Evolutionary conservation across 768 basidiomycete species (phyloP), one percentile per base, ranked within the genome.

Genomic region (Suillus clintonianus): DNA sequence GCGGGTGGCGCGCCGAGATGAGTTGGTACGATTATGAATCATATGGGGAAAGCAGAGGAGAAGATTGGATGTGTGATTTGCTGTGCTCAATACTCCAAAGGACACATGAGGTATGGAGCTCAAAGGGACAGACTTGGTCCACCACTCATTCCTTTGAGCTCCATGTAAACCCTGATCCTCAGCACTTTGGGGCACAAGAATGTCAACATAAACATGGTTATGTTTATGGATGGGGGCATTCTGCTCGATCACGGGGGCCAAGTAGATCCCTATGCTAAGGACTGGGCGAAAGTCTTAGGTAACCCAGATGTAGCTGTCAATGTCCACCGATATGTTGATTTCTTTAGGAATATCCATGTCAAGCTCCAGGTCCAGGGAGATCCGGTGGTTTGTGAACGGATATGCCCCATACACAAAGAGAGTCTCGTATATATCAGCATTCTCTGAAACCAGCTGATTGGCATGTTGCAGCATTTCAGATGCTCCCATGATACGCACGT

Each of bases 271-370:
- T 47, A 47, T 2, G n/a, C 45, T 47, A 11, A 47, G 45, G 5
- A 11, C 45, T 2, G 45, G 5, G 17, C 2, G 7, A 30, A 36
- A 19, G 22, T 34, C 3, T 42, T 9, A 8, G 11, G 63, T 70
- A 0, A 68, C 63, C 70, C 70, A 71, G 5, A 71, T 65, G 10
- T 70, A 41, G 19, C 69, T 71, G 30, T 70, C 65, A 0, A 71
- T 61, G 15, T 68, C 67, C 2, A 66, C n/a, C 0, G 41, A 10
- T 0, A 71, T 47, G 1, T 27, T 19, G 0, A 67, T 1, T 14
- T 71, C 24, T 0, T 53, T 7, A 0, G 36, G 5, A 2, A 47
- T 3, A n/a, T 39, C 0, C 11, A 70, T 9, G 0, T 69, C 56
- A 0, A n/a, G 1, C 30, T 67, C 62, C 0, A 65, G 24, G 6